Evolutionary conservation across 208 protist genomes (phyloP), one percentile per base, ranked within the genome.

Genomic region (Leishmania amazonensis): DNA sequence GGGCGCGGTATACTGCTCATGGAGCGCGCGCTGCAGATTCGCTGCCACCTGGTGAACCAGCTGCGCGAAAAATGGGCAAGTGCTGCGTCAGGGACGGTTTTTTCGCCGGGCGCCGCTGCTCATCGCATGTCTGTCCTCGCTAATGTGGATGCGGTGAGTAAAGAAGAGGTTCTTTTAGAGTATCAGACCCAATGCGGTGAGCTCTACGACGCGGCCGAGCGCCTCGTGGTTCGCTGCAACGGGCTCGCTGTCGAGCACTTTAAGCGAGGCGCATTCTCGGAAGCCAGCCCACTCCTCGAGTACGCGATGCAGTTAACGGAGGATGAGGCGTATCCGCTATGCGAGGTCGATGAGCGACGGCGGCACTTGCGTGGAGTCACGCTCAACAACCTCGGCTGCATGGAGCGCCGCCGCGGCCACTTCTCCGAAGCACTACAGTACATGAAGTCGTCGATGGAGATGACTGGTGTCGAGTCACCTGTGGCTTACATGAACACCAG

Each of bases 401-500:
- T 97, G 84, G 92, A 98, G 87, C 91, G 94, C 24, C 93, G 88
- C 62, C 91, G 93, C n/a, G 94, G 94, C 1, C 92, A 94, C 78
- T 96, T 95, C 80, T 83, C 84, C 15, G 87, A 91, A 47, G 93
- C 96, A 13, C 85, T 97, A 24, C 58, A 83, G 53, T 94, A 93
- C 82, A 91, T 98, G 86, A 83, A 94, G 81, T 80, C 89, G 38
- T 96, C 93, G 17, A 93, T 97, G 92, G 80, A 91, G 60, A 87
- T 88, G 78, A 94, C 94, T 5, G 90, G 89, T 3, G 81, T 91
- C 70, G 89, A 96, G 83, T 96, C 93, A 17, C 90, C 96, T 8
- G 91, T 96, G 62, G 92, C 93, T 28, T 96, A 93, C 85, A 91
- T 98, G 85, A 98, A 97, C 88, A 92, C 96, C 60, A 97, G 93